Conservation (phyloP, 768 basidiomycete genomes). For the Polyporus arcularius region DNA sequence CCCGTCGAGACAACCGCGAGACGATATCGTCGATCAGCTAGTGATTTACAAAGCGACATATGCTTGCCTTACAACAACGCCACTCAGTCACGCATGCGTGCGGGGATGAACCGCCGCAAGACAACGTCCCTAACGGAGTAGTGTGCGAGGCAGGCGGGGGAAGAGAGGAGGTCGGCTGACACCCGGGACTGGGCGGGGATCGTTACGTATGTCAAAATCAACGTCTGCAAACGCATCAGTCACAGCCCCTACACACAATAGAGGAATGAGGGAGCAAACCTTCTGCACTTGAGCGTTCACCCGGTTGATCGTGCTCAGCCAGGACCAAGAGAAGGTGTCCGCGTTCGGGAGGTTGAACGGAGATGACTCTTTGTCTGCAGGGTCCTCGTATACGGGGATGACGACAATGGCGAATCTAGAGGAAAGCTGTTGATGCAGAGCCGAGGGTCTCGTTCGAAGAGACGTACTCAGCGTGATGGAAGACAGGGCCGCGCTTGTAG, state of each 20-base stretch:
- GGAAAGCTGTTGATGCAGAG: neutral
- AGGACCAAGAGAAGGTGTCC: conserved; percentile 85
- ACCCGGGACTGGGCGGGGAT: conserved; percentile 77
- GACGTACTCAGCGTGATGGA: conserved; percentile 91
- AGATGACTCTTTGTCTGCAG: conserved; percentile 65
- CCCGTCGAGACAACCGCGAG: no score
- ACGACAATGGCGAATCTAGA: conserved; percentile 88
- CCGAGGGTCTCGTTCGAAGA: neutral
- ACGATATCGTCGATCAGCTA: no score
- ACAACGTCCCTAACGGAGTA: conserved; percentile 87
- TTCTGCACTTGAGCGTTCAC: conserved; percentile 98
- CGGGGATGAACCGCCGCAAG: conserved; percentile 84
- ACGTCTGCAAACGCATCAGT: conserved; percentile 58
- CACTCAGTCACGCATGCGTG: conserved; percentile 83
- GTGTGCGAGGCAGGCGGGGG: conserved; percentile 73
- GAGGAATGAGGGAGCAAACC: conserved; percentile 42
- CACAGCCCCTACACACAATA: neutral
- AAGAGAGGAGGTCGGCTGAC: conserved; percentile 50
- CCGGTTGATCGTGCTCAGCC: conserved; percentile 95
- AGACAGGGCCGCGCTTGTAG: conserved; percentile 94
- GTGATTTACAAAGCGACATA: no score
- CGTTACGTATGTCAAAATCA: conserved; percentile 88
- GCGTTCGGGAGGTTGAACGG: conserved; percentile 65
- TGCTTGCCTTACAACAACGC: no score
- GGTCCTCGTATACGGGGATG: conserved; percentile 88